Evolutionary conservation across 257 asterid genomes (phyloP), one percentile per base, ranked within the genome.

Genomic region (Jaltomata sinuosa): DNA sequence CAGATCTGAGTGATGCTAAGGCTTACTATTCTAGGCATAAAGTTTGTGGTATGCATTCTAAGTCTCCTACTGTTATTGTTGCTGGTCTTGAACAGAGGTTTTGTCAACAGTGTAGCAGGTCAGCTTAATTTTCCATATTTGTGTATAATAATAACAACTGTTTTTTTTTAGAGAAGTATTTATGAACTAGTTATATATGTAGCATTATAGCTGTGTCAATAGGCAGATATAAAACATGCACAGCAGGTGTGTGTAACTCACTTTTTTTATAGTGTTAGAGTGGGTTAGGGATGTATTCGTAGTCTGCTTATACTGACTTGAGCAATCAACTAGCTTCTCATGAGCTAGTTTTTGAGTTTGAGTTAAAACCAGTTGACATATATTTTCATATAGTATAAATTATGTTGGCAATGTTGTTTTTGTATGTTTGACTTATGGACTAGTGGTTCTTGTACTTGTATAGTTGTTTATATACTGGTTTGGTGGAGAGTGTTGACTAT

Each of bases 81-180:
- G 91, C 93, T 5, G 99, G 98, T 62, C 85, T 92, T 87, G 91
- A 91, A 83, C 99, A 96, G 84, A 96, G 99, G 93, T 96, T 96
- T 85, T 96, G 99, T 92, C 99, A 96, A 90, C 99, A 96, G 90
- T 96, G 99, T 84, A 96, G 99, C 98, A 92, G 98, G 99, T 96
- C 86, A 84, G 86, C 57, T 80, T 81, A 38, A 57, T 62, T 55
- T 47, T 76, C 61, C 61, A 76, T 47, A 45, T 76, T 71, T 76
- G 15, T 25, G n/a, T 47, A 18, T 7, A 7, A 25, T 47, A 45
- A 40, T 19, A 1, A 19, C 16, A 62, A 71, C 34, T 40, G 54
- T 40, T 74, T 40, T 12, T 3, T 74, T 40, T 22, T 6, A 42
- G 36, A 22, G 19, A 74, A 22, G 59, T 45, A 25, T 25, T 22